phyloP scores from a whole-genome alignment of 2,329 filamentous ascomycete species.

The Exophiala phaeomuriformis region DNA sequence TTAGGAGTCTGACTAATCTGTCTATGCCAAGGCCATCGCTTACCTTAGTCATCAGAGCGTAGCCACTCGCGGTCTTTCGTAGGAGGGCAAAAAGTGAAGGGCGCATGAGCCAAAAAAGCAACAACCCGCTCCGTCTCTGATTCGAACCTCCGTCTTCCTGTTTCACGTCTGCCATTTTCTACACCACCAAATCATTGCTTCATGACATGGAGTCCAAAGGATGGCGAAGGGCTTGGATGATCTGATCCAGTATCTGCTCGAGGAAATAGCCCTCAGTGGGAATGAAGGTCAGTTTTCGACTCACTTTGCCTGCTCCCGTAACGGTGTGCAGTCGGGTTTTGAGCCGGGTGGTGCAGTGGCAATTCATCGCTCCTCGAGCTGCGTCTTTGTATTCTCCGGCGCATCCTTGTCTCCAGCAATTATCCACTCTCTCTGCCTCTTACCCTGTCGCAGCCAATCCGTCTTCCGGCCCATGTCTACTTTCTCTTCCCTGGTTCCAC shows the following conservation, averaged over 20 bases:
- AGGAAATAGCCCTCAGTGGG: conserved; percentile 53
- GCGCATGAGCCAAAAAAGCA: conserved; percentile 1
- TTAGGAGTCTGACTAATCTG: too few relatives aligned
- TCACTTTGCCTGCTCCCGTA: conserved; percentile 8
- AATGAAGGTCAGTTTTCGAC: conserved; percentile 46
- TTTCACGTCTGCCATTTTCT: neutral
- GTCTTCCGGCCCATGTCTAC: conserved; percentile 24
- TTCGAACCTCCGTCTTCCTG: conserved; percentile 7
- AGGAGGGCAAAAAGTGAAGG: neutral
- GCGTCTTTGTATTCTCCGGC: neutral
- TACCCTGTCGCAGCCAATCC: neutral
- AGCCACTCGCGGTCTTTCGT: too few relatives aligned
- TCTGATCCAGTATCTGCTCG: conserved; percentile 51
- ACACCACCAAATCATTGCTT: neutral
- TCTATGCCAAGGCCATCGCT: conserved; percentile 2
- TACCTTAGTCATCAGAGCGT: too few relatives aligned
- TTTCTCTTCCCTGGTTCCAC: conserved; percentile 5
- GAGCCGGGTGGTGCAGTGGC: neutral
- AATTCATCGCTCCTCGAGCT: neutral
- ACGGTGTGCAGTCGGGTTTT: neutral
- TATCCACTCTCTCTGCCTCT: neutral
- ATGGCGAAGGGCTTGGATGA: conserved; percentile 49
- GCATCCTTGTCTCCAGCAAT: neutral
- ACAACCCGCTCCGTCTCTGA: neutral
- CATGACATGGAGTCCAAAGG: conserved; percentile 19